Evolutionary conservation across 1,284 basidiomycete species (phyloP).

Genomic region (Fomitiporia mediterranea): DNA sequence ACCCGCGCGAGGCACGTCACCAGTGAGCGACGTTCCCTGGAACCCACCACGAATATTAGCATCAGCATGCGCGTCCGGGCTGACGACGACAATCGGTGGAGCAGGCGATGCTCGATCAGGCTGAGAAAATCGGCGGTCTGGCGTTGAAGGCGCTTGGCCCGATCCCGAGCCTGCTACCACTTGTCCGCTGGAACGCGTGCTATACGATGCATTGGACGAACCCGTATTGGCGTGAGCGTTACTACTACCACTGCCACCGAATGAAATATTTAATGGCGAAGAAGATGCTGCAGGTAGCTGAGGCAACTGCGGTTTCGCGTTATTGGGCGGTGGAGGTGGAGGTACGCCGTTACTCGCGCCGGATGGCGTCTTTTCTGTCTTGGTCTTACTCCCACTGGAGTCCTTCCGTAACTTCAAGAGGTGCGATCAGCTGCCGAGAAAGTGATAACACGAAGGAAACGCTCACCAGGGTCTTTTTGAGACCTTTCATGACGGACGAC

Average conservation of each 20-base stretch:
- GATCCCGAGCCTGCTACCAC: neutral
- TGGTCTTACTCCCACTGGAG: slow-evolving; percentile 61
- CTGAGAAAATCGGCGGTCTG: slow-evolving; percentile 29
- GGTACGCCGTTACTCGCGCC: slow-evolving; percentile 31
- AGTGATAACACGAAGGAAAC: slow-evolving; percentile 24
- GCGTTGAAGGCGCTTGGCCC: slow-evolving; percentile 5
- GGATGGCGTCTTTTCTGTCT: slow-evolving; percentile 38
- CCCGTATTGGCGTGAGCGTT: neutral
- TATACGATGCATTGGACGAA: slow-evolving; percentile 24
- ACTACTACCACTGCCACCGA: neutral
- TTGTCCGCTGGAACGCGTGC: neutral
- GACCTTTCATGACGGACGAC: slow-evolving; percentile 66
- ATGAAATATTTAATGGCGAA: slow-evolving; percentile 12
- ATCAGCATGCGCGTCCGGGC: slow-evolving; percentile 69
- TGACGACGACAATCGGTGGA: slow-evolving; percentile 89
- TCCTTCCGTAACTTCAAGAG: slow-evolving; percentile 59
- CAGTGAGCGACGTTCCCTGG: slow-evolving; percentile 50
- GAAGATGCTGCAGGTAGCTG: slow-evolving; percentile 9
- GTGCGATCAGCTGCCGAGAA: slow-evolving; percentile 26
- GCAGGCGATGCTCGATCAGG: slow-evolving; percentile 48
- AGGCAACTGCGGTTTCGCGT: slow-evolving; percentile 31
- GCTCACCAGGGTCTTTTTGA: slow-evolving; percentile 83
- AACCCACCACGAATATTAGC: slow-evolving; percentile 38
- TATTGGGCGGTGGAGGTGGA: slow-evolving; percentile 34
- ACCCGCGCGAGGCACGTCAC: slow-evolving; percentile 49